Evolutionary conservation across 306 rosid genomes (phyloP), one percentile per base, ranked within the genome.

Genomic region (Cicer arietinum): DNA sequence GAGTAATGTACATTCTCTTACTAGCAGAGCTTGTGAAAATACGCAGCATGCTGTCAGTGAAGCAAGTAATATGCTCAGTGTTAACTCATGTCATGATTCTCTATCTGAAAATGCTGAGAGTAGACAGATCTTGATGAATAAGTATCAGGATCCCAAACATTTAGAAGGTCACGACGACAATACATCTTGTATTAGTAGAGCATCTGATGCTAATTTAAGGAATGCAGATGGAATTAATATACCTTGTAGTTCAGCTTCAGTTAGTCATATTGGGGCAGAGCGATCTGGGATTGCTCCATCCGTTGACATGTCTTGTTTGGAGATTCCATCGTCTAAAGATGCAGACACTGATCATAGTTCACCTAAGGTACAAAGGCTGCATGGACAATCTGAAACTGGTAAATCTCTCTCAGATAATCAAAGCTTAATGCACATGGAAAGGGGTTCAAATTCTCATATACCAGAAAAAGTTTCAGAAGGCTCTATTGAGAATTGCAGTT

Each of bases 31-130:
- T 48, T 77, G 86, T 73, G 91, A 82, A 57, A 80, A 83, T 79
- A 75, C 80, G 45, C 90, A 86, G 77, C 89, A 74, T 64, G 76
- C 88, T 40, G 52, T 73, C 70, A 83, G 96, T 78, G 91, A 89
- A 77, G 85, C 92, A 43, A 86, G 94, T 80, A 81, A 89, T 60
- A 82, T 76, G 79, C 40, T 65, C 11, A 59, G 78, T 77, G 84
- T 80, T 40, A 87, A 71, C 80, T 87, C 91, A 16, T 73, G 85
- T 77, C 92, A 82, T 13, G 91, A 86, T 84, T 86, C 91, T 70
- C 54, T 81, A 53, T 87, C 90, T 30, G 95, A 87, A 82, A 89
- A 88, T 85, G 93, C 89, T 20, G 88, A 91, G 78, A 89, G 92
- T 83, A 86, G 73, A 71, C 82, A 69, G 64, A 69, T 77, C 51